phyloP scores from a whole-genome alignment of 768 basidiomycete genomes.

The Russula sp. region DNA sequence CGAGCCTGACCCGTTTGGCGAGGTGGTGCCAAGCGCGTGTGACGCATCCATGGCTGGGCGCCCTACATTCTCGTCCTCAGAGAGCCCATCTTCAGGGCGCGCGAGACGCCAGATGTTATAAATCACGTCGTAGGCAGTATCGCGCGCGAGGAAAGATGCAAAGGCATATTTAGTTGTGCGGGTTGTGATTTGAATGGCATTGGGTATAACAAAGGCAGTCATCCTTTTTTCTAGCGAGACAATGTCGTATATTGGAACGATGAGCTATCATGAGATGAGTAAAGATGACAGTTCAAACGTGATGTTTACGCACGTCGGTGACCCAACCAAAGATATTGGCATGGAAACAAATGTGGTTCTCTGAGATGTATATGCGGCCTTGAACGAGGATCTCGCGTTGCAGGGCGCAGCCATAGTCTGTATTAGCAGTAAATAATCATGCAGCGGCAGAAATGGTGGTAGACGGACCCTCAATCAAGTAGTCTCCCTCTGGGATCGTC shows the following conservation, averaged over 20 bases:
- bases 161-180: conserved; percentile 83
- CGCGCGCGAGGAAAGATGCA: conserved; percentile 92
- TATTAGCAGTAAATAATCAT: conserved; percentile 1
- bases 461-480: conserved; percentile 87
- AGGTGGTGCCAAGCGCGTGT: not conserved
- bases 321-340: conserved; percentile 99
- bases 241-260: conserved; percentile 84
- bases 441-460: not conserved
- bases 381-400: conserved; percentile 96
- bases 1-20: conserved; percentile 1
- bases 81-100: conserved; percentile 49
- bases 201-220: conserved; percentile 97
- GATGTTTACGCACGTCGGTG: conserved; percentile 65
- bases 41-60: conserved; percentile 9
- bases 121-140: conserved; percentile 94
- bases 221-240: conserved; percentile 88
- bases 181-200: conserved; percentile 88
- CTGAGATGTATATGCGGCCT: conserved; percentile 93
- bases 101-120: conserved; percentile 92
- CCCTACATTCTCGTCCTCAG: conserved; percentile 8
- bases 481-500: conserved; percentile 87
- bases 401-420: conserved; percentile 96
- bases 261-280: conserved; percentile 45
- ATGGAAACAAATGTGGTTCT: conserved; percentile 99
- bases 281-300: not conserved